Evolutionary conservation across 1,139 yeast species (phyloP).

Genomic region (Taphrina flavorubra): DNA sequence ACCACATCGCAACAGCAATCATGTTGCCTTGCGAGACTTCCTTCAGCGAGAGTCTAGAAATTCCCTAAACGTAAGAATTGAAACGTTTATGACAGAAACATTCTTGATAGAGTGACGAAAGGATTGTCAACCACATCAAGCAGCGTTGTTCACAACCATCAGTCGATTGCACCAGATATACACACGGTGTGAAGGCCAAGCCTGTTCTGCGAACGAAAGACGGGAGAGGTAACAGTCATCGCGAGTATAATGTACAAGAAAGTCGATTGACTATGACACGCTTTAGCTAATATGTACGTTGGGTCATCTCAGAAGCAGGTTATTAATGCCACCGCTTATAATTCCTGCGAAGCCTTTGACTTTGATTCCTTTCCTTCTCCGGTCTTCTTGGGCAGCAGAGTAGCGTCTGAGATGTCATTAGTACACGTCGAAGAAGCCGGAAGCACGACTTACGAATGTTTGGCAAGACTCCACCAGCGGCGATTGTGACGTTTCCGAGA

Average conservation of each 20-base stretch:
- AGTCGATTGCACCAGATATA: too few relatives aligned
- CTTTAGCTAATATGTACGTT: slow-evolving; percentile 29
- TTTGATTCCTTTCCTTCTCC: slow-evolving; percentile 46
- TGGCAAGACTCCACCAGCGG: slow-evolving; percentile 98
- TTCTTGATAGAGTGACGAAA: too few relatives aligned
- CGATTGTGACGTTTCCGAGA: slow-evolving; percentile 91
- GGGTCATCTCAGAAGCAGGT: slow-evolving; percentile 21
- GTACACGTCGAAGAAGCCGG: not conserved
- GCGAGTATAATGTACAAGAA: slow-evolving; percentile 16
- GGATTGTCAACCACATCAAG: too few relatives aligned
- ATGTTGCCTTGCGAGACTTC: too few relatives aligned
- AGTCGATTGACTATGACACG: slow-evolving; percentile 22
- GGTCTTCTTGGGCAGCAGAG: slow-evolving; percentile 93
- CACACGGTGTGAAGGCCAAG: too few relatives aligned
- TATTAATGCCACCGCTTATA: slow-evolving; percentile 41
- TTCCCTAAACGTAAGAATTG: too few relatives aligned
- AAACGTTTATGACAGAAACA: too few relatives aligned
- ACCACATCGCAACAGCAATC: too few relatives aligned
- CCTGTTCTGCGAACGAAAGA: too few relatives aligned
- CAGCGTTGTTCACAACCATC: too few relatives aligned
- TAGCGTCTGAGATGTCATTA: slow-evolving; percentile 52
- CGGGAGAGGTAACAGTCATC: too few relatives aligned
- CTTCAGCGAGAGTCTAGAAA: too few relatives aligned
- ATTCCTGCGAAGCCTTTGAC: slow-evolving; percentile 48
- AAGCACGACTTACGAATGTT: slow-evolving; percentile 56